Base-by-base conservation (phyloP, 345 rosid species). In the Psidium guajava region DNA sequence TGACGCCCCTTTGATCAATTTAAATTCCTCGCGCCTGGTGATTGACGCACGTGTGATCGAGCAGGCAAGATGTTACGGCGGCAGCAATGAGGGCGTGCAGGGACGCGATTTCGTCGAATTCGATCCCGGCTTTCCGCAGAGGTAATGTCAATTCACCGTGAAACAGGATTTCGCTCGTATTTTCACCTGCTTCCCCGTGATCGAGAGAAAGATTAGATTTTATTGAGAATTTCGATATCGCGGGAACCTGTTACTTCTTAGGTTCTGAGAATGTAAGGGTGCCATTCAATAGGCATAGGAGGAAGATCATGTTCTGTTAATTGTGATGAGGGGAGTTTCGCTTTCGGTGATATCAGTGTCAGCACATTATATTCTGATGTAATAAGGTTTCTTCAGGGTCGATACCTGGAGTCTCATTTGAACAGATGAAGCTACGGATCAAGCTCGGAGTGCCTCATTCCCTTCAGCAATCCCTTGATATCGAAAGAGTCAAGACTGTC, bases 91-190 rank as follows among this genome's bases (percentile, higher is more conserved):
- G 92, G 86, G 99, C 98, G 58, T 96, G 98, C 85, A 90, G 93
- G 91, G 95, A 96, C 87, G 97, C 98, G n/a, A 95, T 94, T 54
- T 92, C 98, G 84, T 95, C 99, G 25, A 95, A 95, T 89, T 97
- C 98, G 12, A 95, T 97, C 85, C 98, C 98, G 82, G 99, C 98
- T 5, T 96, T 96, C 87, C 93, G 96, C 54, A 92, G 96, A 92
- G 98, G 98, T 91, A 83, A 24, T 25, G 14, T 11, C 82, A 58
- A 32, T 82, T 21, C 59, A 8, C 47, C 58, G 40, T 32, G 84
- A 22, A 28, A 36, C 77, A 4, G 1, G 27, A 57, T 24, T 69
- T 69, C 24, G 75, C 42, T 64, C 75, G 75, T 64, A 42, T 64
- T 28, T 27, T 3, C 16, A 3, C 22, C 42, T 64, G 75, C 42